These are phyloP conservation scores for Kandelia obovata DNA, from an alignment of 345 rosid genomes.

Conservation along the genomic window DNA sequence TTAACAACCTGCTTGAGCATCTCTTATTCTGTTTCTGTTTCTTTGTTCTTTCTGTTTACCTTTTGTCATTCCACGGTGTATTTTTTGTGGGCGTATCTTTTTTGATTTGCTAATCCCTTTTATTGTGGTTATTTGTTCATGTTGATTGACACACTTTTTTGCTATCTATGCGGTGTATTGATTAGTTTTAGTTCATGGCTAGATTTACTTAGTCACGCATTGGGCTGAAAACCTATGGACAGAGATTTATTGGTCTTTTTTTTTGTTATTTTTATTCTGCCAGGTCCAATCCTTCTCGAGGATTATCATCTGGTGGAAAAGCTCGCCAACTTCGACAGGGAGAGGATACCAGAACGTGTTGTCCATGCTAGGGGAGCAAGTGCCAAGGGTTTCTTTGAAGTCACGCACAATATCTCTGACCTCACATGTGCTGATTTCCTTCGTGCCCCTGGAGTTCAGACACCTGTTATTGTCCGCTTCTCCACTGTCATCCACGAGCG, in stretches of 20 bases:
- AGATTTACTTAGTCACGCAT: too few species aligned
- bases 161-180: too few species aligned
- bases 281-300: conserved; percentile 95
- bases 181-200: too few species aligned
- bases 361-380: conserved; percentile 99
- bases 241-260: neutral
- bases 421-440: conserved; percentile 94
- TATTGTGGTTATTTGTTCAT: too few species aligned
- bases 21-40: too few species aligned
- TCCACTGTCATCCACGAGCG: conserved; percentile 98
- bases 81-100: neutral
- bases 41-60: too few species aligned
- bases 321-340: conserved; percentile 88
- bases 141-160: too few species aligned
- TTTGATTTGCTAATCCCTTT: neutral
- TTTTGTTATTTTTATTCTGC: neutral
- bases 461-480: conserved; percentile 94
- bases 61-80: too few species aligned
- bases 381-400: conserved; percentile 98
- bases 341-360: conserved; percentile 94
- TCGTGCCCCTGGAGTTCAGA: conserved; percentile 86
- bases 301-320: conserved; percentile 95
- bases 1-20: too few species aligned
- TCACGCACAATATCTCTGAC: conserved; percentile 76
- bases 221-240: neutral